Percentiles rank a stretch among this genome's conserved stretches.
These are phyloP conservation scores for Taphrina betulina DNA, from an alignment of 1,139 yeast genomes.

Conservation along the genomic window DNA sequence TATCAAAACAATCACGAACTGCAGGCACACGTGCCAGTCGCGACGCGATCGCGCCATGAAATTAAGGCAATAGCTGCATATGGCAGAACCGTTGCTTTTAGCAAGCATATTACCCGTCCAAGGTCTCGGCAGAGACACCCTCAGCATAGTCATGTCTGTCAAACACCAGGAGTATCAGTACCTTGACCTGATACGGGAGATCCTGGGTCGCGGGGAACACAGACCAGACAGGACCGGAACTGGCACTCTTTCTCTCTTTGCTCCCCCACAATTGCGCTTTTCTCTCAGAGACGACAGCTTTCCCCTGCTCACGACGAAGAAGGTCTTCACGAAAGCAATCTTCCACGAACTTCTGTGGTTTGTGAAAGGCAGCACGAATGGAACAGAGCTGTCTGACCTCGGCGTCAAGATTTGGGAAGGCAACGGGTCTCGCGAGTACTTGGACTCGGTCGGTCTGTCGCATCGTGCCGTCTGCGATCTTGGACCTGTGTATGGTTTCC, in stretches of 20 bases:
- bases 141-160: background rate
- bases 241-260: slow-evolving; percentile 85
- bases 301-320: slow-evolving; percentile 89
- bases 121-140: too few species aligned
- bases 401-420: slow-evolving; percentile 99
- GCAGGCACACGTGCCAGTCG: too few species aligned
- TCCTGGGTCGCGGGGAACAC: slow-evolving; percentile 78
- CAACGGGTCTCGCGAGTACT: slow-evolving; percentile 89
- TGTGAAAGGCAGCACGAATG: slow-evolving; percentile 84
- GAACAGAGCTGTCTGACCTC: slow-evolving; percentile 68
- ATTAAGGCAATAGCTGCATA: too few species aligned
- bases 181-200: slow-evolving; percentile 72
- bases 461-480: slow-evolving; percentile 88
- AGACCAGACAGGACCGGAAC: slow-evolving; percentile 97
- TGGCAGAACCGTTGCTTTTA: too few species aligned
- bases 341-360: slow-evolving; percentile 86
- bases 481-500: slow-evolving; percentile 98
- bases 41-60: too few species aligned
- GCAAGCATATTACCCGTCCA: too few species aligned
- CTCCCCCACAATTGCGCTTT: slow-evolving; percentile 93
- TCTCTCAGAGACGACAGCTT: slow-evolving; percentile 67
- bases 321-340: slow-evolving; percentile 55
- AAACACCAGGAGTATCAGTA: slow-evolving; percentile 73
- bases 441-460: slow-evolving; percentile 76
- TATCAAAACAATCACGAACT: too few species aligned